phyloP scores from a whole-genome alignment of 1,284 basidiomycete genomes.

The Cutaneotrichosporon daszewskae region DNA sequence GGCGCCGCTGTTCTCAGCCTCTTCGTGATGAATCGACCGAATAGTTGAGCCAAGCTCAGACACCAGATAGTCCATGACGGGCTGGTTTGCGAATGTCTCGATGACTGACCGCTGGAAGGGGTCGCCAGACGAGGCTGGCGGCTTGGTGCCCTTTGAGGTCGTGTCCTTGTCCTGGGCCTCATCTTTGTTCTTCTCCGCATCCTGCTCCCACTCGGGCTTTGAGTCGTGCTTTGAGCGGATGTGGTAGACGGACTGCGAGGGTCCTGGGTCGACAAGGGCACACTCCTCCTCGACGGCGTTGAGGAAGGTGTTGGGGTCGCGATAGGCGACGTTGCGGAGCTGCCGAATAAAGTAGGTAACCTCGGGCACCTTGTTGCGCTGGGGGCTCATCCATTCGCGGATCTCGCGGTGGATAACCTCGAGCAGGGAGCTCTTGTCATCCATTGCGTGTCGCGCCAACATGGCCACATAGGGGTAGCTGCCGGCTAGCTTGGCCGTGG shows the following conservation, averaged over 20 bases:
- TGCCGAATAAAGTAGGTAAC: constrained; percentile 67
- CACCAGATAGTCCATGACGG: constrained; percentile 32
- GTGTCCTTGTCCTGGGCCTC: constrained; percentile 5
- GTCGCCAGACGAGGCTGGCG: constrained; percentile 9
- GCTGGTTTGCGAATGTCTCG: constrained; percentile 16
- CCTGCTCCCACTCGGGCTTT: no score
- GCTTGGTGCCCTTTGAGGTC: constrained; percentile 3
- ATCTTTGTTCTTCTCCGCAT: constrained; percentile 2
- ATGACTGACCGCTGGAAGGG: constrained; percentile 52
- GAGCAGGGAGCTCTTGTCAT: constrained; percentile 64
- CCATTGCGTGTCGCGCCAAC: constrained; percentile 84
- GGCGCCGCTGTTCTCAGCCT: constrained; percentile 5
- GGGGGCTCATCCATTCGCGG: constrained; percentile 65
- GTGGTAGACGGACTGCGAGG: constrained; percentile 55
- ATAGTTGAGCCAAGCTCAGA: constrained; percentile 24
- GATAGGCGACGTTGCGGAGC: constrained; percentile 72
- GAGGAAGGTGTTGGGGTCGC: constrained; percentile 74
- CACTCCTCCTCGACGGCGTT: constrained; percentile 66
- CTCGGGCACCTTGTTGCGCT: constrained; percentile 66
- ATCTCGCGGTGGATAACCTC: constrained; percentile 77
- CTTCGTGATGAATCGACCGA: constrained; percentile 14
- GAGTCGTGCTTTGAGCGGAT: constrained; percentile 52
- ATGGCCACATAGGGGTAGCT: constrained; percentile 79
- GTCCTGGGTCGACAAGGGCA: constrained; percentile 63
- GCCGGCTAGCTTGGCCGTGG: constrained; percentile 48